phyloP scores from a whole-genome alignment of 192 early-diverging fungal species.

The Podila clonocystis region DNA sequence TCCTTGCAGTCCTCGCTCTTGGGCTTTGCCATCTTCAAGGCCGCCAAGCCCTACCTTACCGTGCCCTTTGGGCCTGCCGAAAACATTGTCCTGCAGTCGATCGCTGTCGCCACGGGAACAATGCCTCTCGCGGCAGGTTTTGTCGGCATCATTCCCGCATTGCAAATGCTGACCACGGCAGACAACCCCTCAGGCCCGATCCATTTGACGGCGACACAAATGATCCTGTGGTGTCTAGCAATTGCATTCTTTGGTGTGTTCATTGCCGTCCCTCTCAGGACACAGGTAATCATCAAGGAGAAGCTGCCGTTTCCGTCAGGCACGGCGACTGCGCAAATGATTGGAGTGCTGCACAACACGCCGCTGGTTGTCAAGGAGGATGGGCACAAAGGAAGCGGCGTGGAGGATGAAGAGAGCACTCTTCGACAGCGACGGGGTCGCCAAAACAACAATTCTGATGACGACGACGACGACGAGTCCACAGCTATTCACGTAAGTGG shows the following conservation, averaged over 20 bases:
- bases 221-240: conserved; percentile 80
- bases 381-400: background rate
- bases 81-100: conserved; percentile 88
- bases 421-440: background rate
- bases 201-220: conserved; percentile 52
- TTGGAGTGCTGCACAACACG: conserved; percentile 73
- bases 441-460: background rate
- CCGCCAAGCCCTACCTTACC: conserved; percentile 50
- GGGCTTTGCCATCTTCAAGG: conserved; percentile 83
- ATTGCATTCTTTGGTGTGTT: conserved; percentile 92
- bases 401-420: background rate
- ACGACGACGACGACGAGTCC: background rate
- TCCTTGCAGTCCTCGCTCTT: conserved; percentile 77
- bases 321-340: conserved; percentile 89
- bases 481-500: background rate
- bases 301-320: conserved; percentile 88
- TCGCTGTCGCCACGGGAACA: conserved; percentile 84
- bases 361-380: conserved; percentile 54
- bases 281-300: conserved; percentile 81
- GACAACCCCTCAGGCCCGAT: conserved; percentile 66
- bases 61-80: conserved; percentile 80
- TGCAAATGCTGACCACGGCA: conserved; percentile 70
- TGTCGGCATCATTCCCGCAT: conserved; percentile 84
- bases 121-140: conserved; percentile 86
- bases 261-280: conserved; percentile 84